Evolutionary conservation across 352 stramenopile species (phyloP), one percentile per base, ranked within the genome.

Genomic region (Phytophthora capsici): DNA sequence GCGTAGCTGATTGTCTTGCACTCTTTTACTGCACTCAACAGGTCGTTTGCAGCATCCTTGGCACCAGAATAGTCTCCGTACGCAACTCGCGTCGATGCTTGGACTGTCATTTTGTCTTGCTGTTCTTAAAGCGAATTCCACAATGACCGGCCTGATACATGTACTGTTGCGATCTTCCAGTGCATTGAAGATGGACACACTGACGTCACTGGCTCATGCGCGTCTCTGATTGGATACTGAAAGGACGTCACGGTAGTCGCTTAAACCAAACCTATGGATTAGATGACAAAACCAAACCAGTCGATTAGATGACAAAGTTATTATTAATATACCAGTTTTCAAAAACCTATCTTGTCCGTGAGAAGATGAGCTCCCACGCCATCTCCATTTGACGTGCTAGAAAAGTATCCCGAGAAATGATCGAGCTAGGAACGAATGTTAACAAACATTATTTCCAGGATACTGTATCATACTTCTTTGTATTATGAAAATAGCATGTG

Each of bases 131-230:
- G 26, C 34, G 22, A 63, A 58, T 58, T 69, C 19, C 36, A 37
- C 36, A 69, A 63, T 69, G 41, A 50, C 40, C 41, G 40, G 28
- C 13, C 8, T 34, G 28, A 34, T 34, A 34, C 28, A 13, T 30
- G 26, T n/a, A n/a, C n/a, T n/a, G n/a, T 28, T 34, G 28, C 28
- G 8, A 34, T 34, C 28, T 34, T 34, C 28, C 7, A 34, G 28
- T n/a, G 28, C 28, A 34, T 63, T 63, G 43, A 64, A 69, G 60
- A 69, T 63, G 45, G 44, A 12, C 44, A 51, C 60, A 40, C 5
- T 28, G 13, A 63, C 60, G 52, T 59, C 48, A 58, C 32, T 9
- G 16, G n/a, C 16, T 46, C 40, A 30, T 10, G 19, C 16, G 1
- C 41, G 17, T 1, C 38, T 71, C 19, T 55, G 63, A 65, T 71